A percentile compares a stretch with the other conserved stretches of the same genome.
Evolutionary conservation across 2,329 filamentous ascomycete genomes (phyloP).

Genomic region (Xylaria sp.): DNA sequence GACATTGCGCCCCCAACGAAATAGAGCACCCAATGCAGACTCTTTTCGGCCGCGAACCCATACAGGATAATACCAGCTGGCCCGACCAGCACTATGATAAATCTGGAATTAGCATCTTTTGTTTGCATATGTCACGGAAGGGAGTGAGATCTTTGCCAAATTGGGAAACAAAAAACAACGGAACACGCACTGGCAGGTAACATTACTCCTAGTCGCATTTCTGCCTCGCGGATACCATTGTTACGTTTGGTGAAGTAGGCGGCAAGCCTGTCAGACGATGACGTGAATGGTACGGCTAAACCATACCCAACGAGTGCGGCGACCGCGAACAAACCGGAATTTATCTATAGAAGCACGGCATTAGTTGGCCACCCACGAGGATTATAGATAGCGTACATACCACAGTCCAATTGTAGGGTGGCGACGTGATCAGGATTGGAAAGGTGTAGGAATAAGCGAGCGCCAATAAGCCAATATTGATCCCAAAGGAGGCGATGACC

Average conservation of each 20-base stretch:
- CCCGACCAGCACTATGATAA: conserved; percentile 36
- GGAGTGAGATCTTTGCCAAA: background rate
- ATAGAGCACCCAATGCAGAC: conserved; percentile 53
- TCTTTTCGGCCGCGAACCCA: conserved; percentile 42
- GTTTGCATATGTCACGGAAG: too few relatives aligned
- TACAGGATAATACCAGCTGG: conserved; percentile 48
- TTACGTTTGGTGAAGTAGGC: conserved; percentile 47
- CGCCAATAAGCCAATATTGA: conserved; percentile 53
- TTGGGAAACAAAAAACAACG: background rate
- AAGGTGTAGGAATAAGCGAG: conserved; percentile 55
- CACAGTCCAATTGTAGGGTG: conserved; percentile 51
- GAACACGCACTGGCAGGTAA: conserved; percentile 37
- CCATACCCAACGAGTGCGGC: conserved; percentile 48
- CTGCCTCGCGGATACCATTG: conserved; percentile 49
- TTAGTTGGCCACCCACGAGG: conserved; percentile 6
- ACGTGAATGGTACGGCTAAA: conserved; percentile 46
- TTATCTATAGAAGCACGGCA: conserved; percentile 34
- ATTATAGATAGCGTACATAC: conserved; percentile 34
- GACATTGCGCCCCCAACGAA: conserved; percentile 57
- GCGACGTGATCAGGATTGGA: conserved; percentile 49
- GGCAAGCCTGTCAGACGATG: conserved; percentile 47
- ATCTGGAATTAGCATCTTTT: conserved; percentile 3
- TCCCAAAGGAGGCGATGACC: conserved; percentile 53
- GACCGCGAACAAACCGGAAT: conserved; percentile 40
- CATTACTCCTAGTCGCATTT: conserved; percentile 49